phyloP scores from a whole-genome alignment of 1,139 yeast genomes.

The Pichiaceae sp. region DNA sequence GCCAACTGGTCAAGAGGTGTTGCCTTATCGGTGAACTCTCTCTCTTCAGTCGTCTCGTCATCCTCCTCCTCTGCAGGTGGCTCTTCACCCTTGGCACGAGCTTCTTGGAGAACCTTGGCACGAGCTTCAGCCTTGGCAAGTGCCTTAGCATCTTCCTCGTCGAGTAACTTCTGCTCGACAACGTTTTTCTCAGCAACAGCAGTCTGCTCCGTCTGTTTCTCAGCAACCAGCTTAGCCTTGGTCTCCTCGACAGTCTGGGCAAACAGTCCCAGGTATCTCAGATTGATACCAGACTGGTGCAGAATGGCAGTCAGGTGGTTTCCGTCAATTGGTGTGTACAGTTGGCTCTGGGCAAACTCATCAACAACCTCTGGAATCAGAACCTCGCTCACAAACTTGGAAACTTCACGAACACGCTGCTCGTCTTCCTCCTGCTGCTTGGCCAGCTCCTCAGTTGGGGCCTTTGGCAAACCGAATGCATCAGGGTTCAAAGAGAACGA shows the following conservation, averaged over 20 bases:
- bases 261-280: slow-evolving; percentile 76
- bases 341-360: slow-evolving; percentile 40
- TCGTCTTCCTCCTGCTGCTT: slow-evolving; percentile 39
- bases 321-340: slow-evolving; percentile 57
- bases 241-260: slow-evolving; percentile 28
- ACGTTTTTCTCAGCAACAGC: slow-evolving; percentile 21
- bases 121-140: slow-evolving; percentile 23
- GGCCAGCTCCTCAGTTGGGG: slow-evolving; percentile 31
- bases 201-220: slow-evolving; percentile 16
- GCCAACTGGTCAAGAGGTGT: slow-evolving; percentile 36
- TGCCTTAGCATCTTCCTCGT: slow-evolving; percentile 25
- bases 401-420: slow-evolving; percentile 57
- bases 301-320: slow-evolving; percentile 56
- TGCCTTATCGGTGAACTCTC: slow-evolving; percentile 28
- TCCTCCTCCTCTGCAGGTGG: slow-evolving; percentile 28
- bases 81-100: slow-evolving; percentile 32
- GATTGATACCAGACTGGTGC: slow-evolving; percentile 79
- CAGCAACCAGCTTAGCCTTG: slow-evolving; percentile 11
- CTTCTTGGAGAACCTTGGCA: slow-evolving; percentile 24
- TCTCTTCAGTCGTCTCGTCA: slow-evolving; percentile 20
- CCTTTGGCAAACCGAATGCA: slow-evolving; percentile 43
- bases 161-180: slow-evolving; percentile 23
- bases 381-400: slow-evolving; percentile 49
- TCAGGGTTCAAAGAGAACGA: slow-evolving; percentile 70
- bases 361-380: slow-evolving; percentile 59